Percentiles rank a stretch among this genome's conserved stretches.
Evolutionary conservation across 805 yeast species (phyloP).

Genomic region (Starmerella etchellsii): DNA sequence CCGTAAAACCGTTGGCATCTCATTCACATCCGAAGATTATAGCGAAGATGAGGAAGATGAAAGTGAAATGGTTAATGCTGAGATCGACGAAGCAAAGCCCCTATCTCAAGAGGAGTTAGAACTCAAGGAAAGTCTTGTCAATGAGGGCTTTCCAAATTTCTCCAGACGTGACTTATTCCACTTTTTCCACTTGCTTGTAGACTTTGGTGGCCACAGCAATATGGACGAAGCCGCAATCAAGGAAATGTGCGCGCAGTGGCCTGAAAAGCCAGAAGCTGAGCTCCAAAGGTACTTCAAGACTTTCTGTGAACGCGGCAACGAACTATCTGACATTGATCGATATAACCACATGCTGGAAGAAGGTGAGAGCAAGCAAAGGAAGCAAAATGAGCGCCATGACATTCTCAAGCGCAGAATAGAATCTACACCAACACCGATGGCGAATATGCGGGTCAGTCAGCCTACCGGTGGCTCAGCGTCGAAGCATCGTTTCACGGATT

Average conservation of each 20-base stretch:
- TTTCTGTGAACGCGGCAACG: slow-evolving; percentile 66
- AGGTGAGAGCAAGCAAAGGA: slow-evolving; percentile 71
- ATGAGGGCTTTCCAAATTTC: slow-evolving; percentile 68
- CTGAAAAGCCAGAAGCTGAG: slow-evolving; percentile 56
- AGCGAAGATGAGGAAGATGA: slow-evolving; percentile 32
- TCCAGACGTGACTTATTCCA: slow-evolving; percentile 76
- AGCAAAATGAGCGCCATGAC: slow-evolving; percentile 57
- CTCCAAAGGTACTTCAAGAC: slow-evolving; percentile 61
- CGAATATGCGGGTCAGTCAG: slow-evolving; percentile 43
- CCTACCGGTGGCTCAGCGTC: slow-evolving; percentile 18
- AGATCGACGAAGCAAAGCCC: slow-evolving; percentile 59
- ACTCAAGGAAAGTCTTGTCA: slow-evolving; percentile 43
- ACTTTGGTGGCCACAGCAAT: slow-evolving; percentile 48
- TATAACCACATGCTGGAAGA: slow-evolving; percentile 67
- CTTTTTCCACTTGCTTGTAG: slow-evolving; percentile 58
- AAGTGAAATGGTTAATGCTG: slow-evolving; percentile 36
- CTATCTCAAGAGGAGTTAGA: slow-evolving; percentile 69
- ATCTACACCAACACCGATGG: slow-evolving; percentile 58
- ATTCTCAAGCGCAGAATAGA: slow-evolving; percentile 63
- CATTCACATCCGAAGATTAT: slow-evolving; percentile 38
- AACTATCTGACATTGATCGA: slow-evolving; percentile 82
- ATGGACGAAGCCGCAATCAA: neutral
- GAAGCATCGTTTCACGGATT: slow-evolving; percentile 56
- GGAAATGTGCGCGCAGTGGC: slow-evolving; percentile 49
- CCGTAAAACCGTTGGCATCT: slow-evolving; percentile 52